These are phyloP conservation scores for Annona squamosa DNA, from an alignment of 164 flowering plant genomes.

Conservation along the genomic window DNA sequence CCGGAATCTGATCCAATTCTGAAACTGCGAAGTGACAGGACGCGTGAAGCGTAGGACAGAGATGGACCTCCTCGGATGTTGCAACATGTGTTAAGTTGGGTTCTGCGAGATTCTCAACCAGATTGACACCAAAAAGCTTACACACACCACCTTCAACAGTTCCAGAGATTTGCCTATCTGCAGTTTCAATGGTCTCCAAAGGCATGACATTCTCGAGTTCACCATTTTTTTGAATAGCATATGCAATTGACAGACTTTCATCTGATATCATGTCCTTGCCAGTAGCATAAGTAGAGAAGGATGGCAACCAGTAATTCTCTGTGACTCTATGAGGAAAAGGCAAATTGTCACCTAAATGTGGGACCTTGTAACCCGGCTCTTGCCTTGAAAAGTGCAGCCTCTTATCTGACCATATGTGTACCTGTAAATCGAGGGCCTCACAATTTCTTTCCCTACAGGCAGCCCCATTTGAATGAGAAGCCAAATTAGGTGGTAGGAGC, in stretches of 20 bases:
- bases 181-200: slow-evolving; percentile 11
- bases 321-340: slow-evolving; percentile 8
- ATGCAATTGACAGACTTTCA: slow-evolving; percentile 6
- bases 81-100: slow-evolving; percentile 26
- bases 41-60: slow-evolving; percentile 12
- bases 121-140: slow-evolving; percentile 46
- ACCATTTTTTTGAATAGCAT: slow-evolving; percentile 8
- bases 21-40: slow-evolving; percentile 16
- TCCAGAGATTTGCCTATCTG: slow-evolving; percentile 12
- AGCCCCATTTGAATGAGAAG: slow-evolving; percentile 3
- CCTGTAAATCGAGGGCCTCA: background rate
- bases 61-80: slow-evolving; percentile 13
- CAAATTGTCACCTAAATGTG: background rate
- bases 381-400: slow-evolving; percentile 9
- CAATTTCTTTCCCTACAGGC: background rate
- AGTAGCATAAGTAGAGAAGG: slow-evolving; percentile 3
- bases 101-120: slow-evolving; percentile 23
- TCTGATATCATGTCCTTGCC: slow-evolving; percentile 7
- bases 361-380: slow-evolving; percentile 4
- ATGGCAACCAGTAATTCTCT: slow-evolving; percentile 8
- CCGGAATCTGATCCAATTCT: slow-evolving; percentile 22
- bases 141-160: slow-evolving; percentile 10
- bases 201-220: slow-evolving; percentile 12
- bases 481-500: slow-evolving; percentile 4
- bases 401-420: slow-evolving; percentile 13